phyloP scores from a whole-genome alignment of 768 basidiomycete species.

The Calocybe gangraenosa region DNA sequence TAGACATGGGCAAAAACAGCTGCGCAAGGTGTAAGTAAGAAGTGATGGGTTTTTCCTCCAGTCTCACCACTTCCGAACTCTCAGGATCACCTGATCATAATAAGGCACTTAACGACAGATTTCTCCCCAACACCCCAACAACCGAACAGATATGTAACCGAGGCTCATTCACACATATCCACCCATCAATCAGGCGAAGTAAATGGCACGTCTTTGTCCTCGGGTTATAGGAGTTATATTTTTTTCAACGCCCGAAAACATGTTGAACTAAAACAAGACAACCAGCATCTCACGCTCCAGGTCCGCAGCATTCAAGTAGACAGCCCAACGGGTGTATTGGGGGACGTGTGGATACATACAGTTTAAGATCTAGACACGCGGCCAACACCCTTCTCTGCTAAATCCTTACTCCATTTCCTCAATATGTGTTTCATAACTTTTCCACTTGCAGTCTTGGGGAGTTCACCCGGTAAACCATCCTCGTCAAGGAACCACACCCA shows the following conservation, averaged over 20 bases:
- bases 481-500: conserved; percentile 86
- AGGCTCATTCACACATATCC: too few relatives aligned
- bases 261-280: too few relatives aligned
- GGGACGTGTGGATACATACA: too few relatives aligned
- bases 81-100: conserved; percentile 13
- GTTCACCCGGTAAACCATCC: conserved; percentile 48
- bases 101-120: not conserved
- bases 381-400: conserved; percentile 46
- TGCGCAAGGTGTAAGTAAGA: not conserved
- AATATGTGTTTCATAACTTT: conserved; percentile 84
- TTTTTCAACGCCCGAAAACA: too few relatives aligned
- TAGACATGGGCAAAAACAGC: conserved; percentile 43
- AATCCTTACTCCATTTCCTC: conserved; percentile 59
- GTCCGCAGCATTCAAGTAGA: too few relatives aligned
- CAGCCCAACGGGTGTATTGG: too few relatives aligned
- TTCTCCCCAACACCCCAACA: not conserved
- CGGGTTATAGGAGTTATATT: too few relatives aligned
- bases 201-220: not conserved
- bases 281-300: too few relatives aligned
- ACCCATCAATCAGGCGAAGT: not conserved
- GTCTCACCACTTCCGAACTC: conserved; percentile 15
- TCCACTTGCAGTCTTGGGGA: conserved; percentile 85
- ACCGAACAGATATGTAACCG: too few relatives aligned
- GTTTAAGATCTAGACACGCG: conserved; percentile 14
- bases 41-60: not conserved